These are phyloP conservation scores for Apodospora peruviana DNA, from an alignment of 495 filamentous ascomycete genomes.

Conservation along the genomic window DNA sequence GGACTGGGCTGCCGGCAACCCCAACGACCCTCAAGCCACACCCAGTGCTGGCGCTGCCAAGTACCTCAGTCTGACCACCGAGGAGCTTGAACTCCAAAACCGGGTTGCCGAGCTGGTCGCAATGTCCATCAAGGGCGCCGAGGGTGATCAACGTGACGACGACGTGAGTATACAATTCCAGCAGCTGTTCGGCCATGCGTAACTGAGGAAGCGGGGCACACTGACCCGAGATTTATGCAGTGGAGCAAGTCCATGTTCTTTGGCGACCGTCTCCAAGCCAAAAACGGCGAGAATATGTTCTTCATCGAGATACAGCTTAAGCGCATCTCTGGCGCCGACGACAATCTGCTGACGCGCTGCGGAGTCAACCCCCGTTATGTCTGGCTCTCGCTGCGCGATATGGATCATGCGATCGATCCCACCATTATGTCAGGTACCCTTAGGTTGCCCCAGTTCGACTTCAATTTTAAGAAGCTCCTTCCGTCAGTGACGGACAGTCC, in stretches of 20 bases:
- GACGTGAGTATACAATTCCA: no score
- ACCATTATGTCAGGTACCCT: no score
- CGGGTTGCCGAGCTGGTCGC: background rate
- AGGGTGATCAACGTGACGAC: no score
- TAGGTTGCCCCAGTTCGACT: no score
- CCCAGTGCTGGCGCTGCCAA: no score
- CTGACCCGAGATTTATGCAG: background rate
- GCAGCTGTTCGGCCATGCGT: no score
- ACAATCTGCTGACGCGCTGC: constrained; percentile 5
- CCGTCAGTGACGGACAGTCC: no score
- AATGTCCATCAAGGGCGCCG: background rate
- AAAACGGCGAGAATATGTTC: constrained; percentile 7
- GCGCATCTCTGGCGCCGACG: constrained; percentile 18
- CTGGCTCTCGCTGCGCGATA: background rate
- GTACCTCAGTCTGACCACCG: background rate
- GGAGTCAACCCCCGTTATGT: constrained; percentile 6
- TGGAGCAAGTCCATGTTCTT: constrained; percentile 18
- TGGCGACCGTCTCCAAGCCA: constrained; percentile 15
- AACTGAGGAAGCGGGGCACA: no score
- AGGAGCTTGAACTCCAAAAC: background rate
- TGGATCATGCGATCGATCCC: background rate
- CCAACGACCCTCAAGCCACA: constrained; percentile 7
- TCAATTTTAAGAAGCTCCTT: no score
- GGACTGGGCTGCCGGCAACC: constrained; percentile 16
- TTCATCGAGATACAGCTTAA: constrained; percentile 26